phyloP scores from a whole-genome alignment of 2,329 filamentous ascomycete genomes.

The Stylonectria norvegica region DNA sequence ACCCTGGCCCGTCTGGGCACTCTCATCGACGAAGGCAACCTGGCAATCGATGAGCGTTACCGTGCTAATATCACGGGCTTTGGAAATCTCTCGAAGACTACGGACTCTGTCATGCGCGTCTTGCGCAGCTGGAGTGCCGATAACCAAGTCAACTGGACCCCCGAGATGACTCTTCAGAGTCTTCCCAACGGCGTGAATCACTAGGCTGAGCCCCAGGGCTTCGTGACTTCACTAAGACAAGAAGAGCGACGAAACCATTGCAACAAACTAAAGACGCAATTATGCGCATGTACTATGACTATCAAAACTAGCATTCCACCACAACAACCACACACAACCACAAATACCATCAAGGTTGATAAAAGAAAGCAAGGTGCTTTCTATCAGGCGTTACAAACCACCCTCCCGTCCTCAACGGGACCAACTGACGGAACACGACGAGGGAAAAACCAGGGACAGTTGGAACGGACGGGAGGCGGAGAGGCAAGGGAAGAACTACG shows the following conservation, averaged over 20 bases:
- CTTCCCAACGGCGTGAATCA: no score
- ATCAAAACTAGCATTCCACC: background rate
- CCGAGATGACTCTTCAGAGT: slow-evolving; percentile 33
- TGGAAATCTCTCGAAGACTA: slow-evolving; percentile 48
- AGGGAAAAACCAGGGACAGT: no score
- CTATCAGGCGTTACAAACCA: no score
- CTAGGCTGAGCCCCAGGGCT: background rate
- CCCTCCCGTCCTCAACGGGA: no score
- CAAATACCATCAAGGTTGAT: no score
- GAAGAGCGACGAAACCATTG: no score
- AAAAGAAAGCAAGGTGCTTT: no score
- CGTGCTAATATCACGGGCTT: slow-evolving; percentile 34
- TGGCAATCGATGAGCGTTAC: slow-evolving; percentile 29
- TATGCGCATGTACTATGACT: slow-evolving; percentile 9
- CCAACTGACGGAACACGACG: no score
- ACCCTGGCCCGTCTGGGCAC: slow-evolving; percentile 27
- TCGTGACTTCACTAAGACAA: no score
- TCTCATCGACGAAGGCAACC: slow-evolving; percentile 30
- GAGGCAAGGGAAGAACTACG: background rate
- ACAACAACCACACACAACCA: slow-evolving; percentile 2
- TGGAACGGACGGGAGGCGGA: background rate
- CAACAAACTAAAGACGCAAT: slow-evolving; percentile 3
- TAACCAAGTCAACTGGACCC: slow-evolving; percentile 46
- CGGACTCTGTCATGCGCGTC: slow-evolving; percentile 37
- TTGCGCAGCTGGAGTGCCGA: slow-evolving; percentile 43